Evolutionary conservation across 352 stramenopile genomes (phyloP), one percentile per base, ranked within the genome.

Genomic region (Pythium folliculosum): DNA sequence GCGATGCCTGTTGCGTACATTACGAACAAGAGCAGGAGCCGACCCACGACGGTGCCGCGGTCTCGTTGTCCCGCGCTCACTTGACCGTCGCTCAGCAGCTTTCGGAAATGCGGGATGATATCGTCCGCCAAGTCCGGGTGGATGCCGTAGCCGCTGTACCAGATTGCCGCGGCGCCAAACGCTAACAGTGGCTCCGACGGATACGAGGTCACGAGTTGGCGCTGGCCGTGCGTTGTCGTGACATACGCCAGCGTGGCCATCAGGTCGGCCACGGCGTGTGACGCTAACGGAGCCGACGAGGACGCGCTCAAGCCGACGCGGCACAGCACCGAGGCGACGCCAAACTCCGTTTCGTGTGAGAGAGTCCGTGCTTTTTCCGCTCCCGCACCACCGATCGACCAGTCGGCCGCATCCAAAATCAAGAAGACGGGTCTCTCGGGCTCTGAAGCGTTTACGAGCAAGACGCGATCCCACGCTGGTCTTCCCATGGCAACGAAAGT

Each of bases 271-370:
- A 81, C 65, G 5, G 64, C 16, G 1, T n/a, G 61, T 10, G 65
- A 59, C 7, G 74, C 58, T 2, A 81, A 25, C 13, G 51, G 22
- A 1, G 60, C 63, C 22, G 21, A 65, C 16, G 68, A 66, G 2
- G 68, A 30, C 3, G 71, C 61, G 38, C 74, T 71, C 16, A 81
- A 14, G 1, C 74, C 68, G 3, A 81, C 25, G 0, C 74, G 68
- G n/a, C 71, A 77, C 19, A 78, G 50, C 55, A 78, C 5, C 2
- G 74, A 47, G 9, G 68, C 49, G 3, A 77, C 74, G 9, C 71
- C 71, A 59, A 71, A 19, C 23, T 22, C 70, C n/a, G n/a, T 47
- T 22, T 66, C 2, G 17, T 51, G 27, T 6, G 27, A n/a, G 59
- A 53, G 12, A 35, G 52, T 67, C 21, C 65, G 22, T 0, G 23